Percentiles rank a stretch among this genome's conserved stretches.
Conservation (phyloP, 495 filamentous ascomycete species). For the Neurospora terricola region DNA sequence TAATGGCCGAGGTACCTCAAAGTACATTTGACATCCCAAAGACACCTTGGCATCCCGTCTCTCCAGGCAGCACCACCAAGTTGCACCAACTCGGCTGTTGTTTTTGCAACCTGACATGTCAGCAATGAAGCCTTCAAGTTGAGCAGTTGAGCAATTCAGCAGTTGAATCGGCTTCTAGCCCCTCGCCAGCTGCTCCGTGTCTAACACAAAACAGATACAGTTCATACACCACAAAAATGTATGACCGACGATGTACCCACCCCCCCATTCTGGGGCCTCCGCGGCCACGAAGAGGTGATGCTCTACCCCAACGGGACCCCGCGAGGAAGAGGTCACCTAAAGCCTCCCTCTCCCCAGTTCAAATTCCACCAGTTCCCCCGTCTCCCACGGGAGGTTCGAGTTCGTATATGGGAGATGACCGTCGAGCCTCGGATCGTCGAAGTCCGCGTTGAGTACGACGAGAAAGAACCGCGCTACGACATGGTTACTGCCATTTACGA, state of each 20-base stretch:
- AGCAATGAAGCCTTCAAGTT: neutral
- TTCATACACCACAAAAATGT: too few relatives aligned
- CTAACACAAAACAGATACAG: neutral
- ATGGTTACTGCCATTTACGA: neutral
- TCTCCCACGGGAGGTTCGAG: neutral
- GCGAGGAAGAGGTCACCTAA: neutral
- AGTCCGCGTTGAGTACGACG: neutral
- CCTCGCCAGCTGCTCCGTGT: neutral
- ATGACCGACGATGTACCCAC: too few relatives aligned
- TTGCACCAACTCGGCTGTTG: neutral
- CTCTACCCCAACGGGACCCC: neutral
- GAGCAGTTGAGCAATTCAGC: neutral
- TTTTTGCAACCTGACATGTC: neutral
- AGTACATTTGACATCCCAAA: neutral
- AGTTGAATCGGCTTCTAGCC: neutral
- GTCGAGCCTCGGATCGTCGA: neutral
- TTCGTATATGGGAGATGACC: neutral
- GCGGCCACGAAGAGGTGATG: neutral
- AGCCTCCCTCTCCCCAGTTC: neutral
- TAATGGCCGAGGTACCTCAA: neutral
- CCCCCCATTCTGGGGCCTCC: neutral
- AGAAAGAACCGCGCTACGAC: neutral
- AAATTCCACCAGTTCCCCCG: neutral
- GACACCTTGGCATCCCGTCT: neutral
- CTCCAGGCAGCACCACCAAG: neutral